A percentile compares a stretch with the other conserved stretches of the same genome.
Evolutionary conservation across 2,329 filamentous ascomycete species (phyloP).

Genomic region (Zymoseptoria passerinii): DNA sequence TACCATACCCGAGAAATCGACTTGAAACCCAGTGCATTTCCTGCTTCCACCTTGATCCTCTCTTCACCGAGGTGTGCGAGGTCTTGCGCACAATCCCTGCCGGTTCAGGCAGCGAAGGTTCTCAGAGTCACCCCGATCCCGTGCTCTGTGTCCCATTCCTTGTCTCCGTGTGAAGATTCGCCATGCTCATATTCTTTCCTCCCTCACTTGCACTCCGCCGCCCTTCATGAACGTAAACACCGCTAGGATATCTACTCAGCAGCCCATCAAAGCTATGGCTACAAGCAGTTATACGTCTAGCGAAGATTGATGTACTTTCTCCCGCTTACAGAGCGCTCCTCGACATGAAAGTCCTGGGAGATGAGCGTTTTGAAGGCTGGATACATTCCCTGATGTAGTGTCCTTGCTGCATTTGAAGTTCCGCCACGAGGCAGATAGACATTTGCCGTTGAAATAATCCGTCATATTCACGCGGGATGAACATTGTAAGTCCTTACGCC

Average conservation of each 20-base stretch:
- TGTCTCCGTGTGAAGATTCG: neutral
- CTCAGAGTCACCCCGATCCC: neutral
- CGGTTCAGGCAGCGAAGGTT: neutral
- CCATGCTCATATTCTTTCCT: neutral
- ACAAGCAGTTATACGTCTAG: slow-evolving; percentile 2
- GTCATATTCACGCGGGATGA: too few relatives aligned
- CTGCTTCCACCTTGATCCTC: neutral
- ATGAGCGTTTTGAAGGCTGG: neutral
- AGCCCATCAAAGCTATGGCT: neutral
- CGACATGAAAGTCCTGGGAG: neutral
- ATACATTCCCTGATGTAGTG: neutral
- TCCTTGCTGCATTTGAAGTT: neutral
- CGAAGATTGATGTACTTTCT: neutral
- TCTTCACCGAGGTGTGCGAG: neutral
- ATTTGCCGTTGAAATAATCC: neutral
- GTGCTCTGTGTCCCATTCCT: neutral
- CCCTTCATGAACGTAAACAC: neutral
- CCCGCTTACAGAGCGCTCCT: slow-evolving; percentile 1
- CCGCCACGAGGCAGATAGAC: neutral
- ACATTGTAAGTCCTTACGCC: too few relatives aligned
- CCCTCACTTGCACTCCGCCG: neutral
- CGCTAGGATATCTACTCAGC: slow-evolving; percentile 2
- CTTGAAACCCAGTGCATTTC: neutral
- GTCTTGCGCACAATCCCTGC: neutral
- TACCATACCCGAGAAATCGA: neutral